A percentile compares a stretch with the other conserved stretches of the same genome.
Evolutionary conservation across 1,284 basidiomycete species (phyloP).

Genomic region (Ceratobasidium sp.): DNA sequence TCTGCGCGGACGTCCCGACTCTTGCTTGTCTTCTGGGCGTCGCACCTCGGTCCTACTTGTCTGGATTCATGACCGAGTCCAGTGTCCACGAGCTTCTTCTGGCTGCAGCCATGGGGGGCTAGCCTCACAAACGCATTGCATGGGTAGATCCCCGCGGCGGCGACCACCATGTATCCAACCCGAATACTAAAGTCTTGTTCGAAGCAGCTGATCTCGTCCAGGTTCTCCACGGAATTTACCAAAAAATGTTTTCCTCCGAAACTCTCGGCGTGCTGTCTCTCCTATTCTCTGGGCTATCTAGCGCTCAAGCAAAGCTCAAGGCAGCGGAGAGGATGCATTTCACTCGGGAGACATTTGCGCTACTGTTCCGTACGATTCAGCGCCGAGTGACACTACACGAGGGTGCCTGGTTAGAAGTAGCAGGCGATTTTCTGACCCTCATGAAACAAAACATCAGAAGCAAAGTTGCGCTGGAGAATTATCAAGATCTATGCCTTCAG

Average conservation of each 20-base stretch:
- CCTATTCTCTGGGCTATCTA: not conserved
- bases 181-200: not conserved
- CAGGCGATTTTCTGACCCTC: not conserved
- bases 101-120: too few species aligned
- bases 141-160: conserved; percentile 22
- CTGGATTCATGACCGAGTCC: not conserved
- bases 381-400: not conserved
- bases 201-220: not conserved
- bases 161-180: not conserved
- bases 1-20: conserved; percentile 9
- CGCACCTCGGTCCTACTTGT: conserved; percentile 5
- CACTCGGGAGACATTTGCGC: conserved; percentile 1
- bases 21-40: conserved; percentile 1
- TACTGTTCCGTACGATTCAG: not conserved
- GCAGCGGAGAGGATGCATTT: not conserved
- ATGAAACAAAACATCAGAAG: not conserved
- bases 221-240: conserved; percentile 5
- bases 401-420: not conserved
- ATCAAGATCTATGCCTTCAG: conserved; percentile 15
- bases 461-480: not conserved
- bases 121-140: not conserved
- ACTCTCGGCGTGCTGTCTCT: not conserved
- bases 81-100: conserved; percentile 3
- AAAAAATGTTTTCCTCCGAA: conserved; percentile 8
- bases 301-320: not conserved